Conservation (phyloP, 345 rosid species). For the Citropsis articulata region DNA sequence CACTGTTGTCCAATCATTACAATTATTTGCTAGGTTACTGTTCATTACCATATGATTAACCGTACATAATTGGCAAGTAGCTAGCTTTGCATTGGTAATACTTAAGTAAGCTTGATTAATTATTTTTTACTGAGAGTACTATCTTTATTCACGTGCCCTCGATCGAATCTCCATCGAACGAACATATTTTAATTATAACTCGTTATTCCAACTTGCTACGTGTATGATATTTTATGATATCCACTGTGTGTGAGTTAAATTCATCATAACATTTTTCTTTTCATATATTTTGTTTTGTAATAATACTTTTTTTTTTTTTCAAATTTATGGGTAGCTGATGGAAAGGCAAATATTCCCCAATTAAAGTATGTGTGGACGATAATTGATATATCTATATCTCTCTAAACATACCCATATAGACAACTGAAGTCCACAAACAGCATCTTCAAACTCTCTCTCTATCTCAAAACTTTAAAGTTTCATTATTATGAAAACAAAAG, state of each 20-base stretch:
- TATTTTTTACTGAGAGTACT: too few species aligned
- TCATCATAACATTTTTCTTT: not conserved
- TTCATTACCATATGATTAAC: too few species aligned
- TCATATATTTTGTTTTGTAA: not conserved
- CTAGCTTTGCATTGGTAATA: too few species aligned
- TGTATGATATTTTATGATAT: not conserved
- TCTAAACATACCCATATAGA: conserved; percentile 5
- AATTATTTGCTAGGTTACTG: not conserved
- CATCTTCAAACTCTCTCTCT: conserved; percentile 15
- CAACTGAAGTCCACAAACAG: conserved; percentile 17
- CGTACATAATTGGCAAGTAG: too few species aligned
- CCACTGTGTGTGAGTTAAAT: not conserved
- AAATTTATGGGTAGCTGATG: conserved; percentile 1
- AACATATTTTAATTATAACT: not conserved
- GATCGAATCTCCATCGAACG: not conserved
- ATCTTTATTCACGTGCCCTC: too few species aligned
- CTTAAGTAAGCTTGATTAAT: too few species aligned
- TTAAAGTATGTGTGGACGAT: too few species aligned
- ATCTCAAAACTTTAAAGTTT: not conserved
- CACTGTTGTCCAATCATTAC: conserved; percentile 8
- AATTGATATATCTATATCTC: too few species aligned
- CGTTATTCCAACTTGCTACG: not conserved
- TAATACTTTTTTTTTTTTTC: too few species aligned
- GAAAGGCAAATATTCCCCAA: conserved; percentile 29
- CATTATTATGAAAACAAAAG: not conserved